Percentiles rank a stretch among this genome's conserved stretches.
These are phyloP conservation scores for Solanum lycopersicoides DNA, from an alignment of 257 asterid genomes.

Conservation along the genomic window DNA sequence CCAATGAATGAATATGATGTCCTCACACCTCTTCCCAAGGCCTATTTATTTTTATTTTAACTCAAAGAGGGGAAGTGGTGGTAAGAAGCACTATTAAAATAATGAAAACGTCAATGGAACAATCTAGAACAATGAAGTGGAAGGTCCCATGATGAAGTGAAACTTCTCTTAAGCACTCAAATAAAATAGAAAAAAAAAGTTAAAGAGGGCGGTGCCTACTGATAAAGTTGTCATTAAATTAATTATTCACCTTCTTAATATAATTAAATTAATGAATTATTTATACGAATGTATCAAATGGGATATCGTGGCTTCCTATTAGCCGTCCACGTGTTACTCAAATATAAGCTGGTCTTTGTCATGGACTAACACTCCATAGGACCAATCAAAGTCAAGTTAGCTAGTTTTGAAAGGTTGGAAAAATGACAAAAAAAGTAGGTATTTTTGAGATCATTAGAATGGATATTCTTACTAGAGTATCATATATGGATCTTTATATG, in stretches of 20 bases:
- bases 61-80: not conserved
- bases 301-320: not conserved
- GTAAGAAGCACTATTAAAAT: not conserved
- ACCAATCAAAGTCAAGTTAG: not conserved
- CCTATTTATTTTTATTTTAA: not conserved
- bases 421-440: no score
- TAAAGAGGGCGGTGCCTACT: not conserved
- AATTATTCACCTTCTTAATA: not conserved
- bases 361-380: not conserved
- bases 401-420: not conserved
- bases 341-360: not conserved
- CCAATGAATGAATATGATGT: no score
- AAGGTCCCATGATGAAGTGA: not conserved
- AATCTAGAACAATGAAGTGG: not conserved
- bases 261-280: not conserved
- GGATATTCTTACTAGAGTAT: not conserved
- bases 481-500: not conserved
- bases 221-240: not conserved
- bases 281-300: not conserved
- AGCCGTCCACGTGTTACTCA: conserved; percentile 14
- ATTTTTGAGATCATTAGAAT: not conserved
- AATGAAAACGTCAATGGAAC: not conserved
- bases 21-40: no score
- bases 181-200: not conserved
- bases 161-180: not conserved